Base-by-base conservation (phyloP, 306 rosid genomes). In the Lathyrus sativus region DNA sequence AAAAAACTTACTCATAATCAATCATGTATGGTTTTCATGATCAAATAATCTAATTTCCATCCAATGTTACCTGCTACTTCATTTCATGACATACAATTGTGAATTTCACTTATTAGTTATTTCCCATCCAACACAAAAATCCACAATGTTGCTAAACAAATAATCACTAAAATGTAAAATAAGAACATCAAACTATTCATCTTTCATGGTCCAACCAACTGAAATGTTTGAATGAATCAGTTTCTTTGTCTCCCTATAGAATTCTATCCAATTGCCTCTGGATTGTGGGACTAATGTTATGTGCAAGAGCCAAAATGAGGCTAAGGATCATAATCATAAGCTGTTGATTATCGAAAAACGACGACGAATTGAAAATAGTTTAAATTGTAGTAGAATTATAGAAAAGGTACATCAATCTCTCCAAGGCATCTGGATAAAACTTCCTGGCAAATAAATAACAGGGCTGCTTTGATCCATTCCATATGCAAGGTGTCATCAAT, bases 381-480 rank as follows among this genome's bases (percentile, higher is more conserved):
- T 44, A 67, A 35, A 51, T 43, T 68, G 58, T 3, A 4, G 79
- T 43, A 10, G 64, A 44, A 49, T 73, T 78, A 0, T 62, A 10
- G 64, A 68, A 73, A 62, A 73, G 41, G 39, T 11, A 14, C 63
- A 73, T 26, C 72, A 78, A 73, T 4, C 39, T 68, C 5, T 68
- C 71, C 71, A 14, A 10, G 35, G 82, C 17, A 15, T 73, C 75
- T 26, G 82, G 75, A 37, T 43, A 26, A 44, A 78, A 78, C 71
- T 78, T 78, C 68, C 82, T 78, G 48, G 82, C 82, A 67, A 78
- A 78, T 68, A 78, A 73, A 62, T 73, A 78, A 78, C 82, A 78
- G 29, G 82, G 82, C n/a, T 62, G 46, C 63, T 15, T 70, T 35
- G 68, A 44, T 4, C 82, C 82, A 37, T 78, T 78, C 82, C 75